Percentiles rank a stretch among this genome's conserved stretches.
phyloP scores from a whole-genome alignment of 2,329 filamentous ascomycete species.

The Fusarium agapanthi region DNA sequence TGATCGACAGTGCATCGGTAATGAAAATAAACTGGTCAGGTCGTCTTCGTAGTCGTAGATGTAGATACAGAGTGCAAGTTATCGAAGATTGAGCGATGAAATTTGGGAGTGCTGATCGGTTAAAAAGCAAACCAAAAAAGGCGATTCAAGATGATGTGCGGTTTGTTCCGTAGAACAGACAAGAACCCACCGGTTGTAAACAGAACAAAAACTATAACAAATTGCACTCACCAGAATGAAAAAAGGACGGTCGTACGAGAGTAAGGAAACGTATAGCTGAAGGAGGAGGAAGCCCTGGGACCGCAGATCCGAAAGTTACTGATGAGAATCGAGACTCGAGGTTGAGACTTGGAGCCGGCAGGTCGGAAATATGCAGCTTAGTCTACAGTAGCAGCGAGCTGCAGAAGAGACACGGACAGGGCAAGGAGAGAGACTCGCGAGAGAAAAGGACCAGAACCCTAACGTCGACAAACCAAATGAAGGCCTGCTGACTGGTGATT shows the following conservation, averaged over 20 bases:
- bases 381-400: constrained; percentile 42
- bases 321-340: constrained; percentile 17
- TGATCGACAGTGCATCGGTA: neutral
- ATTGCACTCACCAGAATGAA: constrained; percentile 34
- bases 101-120: neutral
- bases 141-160: neutral
- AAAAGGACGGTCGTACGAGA: constrained; percentile 23
- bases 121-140: neutral
- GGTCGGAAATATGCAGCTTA: constrained; percentile 29
- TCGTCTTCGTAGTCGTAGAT: neutral
- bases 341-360: constrained; percentile 18
- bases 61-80: neutral
- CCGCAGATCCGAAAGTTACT: constrained; percentile 30
- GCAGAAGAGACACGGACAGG: constrained; percentile 42
- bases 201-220: neutral
- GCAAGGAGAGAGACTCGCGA: constrained; percentile 42
- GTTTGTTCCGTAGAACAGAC: neutral
- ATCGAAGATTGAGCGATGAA: neutral
- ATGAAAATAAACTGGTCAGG: neutral
- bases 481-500: constrained; percentile 47
- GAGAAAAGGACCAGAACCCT: constrained; percentile 46
- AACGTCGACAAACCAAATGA: constrained; percentile 43
- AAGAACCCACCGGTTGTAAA: neutral
- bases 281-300: constrained; percentile 21
- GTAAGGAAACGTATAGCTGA: constrained; percentile 14